Percentiles rank a stretch among this genome's conserved stretches.
These are phyloP conservation scores for Elongisporangium anandrum DNA, from an alignment of 352 stramenopile species.

Conservation along the genomic window DNA sequence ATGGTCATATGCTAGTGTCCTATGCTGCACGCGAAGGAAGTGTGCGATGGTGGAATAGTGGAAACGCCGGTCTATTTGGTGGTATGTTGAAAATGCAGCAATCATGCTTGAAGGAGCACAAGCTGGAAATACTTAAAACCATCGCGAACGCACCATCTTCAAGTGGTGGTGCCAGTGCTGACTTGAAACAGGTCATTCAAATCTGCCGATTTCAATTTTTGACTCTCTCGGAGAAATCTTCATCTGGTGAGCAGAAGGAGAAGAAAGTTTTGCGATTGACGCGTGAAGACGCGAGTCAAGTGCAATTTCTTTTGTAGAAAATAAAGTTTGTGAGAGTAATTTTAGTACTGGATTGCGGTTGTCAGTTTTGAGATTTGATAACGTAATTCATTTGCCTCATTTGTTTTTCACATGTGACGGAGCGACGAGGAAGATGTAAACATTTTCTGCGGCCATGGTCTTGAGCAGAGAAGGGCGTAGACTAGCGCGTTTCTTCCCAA, in stretches of 20 bases:
- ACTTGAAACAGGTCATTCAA: constrained; percentile 81
- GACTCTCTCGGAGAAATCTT: constrained; percentile 40
- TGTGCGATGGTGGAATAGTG: constrained; percentile 85
- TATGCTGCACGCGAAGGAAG: constrained; percentile 76
- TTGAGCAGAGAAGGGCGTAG: constrained; percentile 17
- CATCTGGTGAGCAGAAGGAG: not conserved
- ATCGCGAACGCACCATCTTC: constrained; percentile 38
- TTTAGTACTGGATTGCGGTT: not conserved
- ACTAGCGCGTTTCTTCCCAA: constrained; percentile 20
- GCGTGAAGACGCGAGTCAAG: constrained; percentile 76
- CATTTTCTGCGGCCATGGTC: constrained; percentile 17
- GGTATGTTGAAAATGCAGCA: constrained; percentile 88
- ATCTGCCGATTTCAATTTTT: constrained; percentile 82
- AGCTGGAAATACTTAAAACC: constrained; percentile 47
- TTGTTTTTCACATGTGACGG: constrained; percentile 23
- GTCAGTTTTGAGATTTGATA: not conserved
- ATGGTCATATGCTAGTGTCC: constrained; percentile 79
- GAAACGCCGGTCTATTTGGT: constrained; percentile 68
- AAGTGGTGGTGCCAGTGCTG: constrained; percentile 51
- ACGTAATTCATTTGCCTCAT: not conserved
- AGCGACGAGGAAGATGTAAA: constrained; percentile 45
- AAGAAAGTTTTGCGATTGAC: constrained; percentile 68
- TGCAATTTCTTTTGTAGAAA: constrained; percentile 69
- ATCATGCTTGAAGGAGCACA: constrained; percentile 83
- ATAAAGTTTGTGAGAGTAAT: not conserved